Evolutionary conservation across 1,284 basidiomycete species (phyloP), one percentile per base, ranked within the genome.

Genomic region (Leccinum huronense): DNA sequence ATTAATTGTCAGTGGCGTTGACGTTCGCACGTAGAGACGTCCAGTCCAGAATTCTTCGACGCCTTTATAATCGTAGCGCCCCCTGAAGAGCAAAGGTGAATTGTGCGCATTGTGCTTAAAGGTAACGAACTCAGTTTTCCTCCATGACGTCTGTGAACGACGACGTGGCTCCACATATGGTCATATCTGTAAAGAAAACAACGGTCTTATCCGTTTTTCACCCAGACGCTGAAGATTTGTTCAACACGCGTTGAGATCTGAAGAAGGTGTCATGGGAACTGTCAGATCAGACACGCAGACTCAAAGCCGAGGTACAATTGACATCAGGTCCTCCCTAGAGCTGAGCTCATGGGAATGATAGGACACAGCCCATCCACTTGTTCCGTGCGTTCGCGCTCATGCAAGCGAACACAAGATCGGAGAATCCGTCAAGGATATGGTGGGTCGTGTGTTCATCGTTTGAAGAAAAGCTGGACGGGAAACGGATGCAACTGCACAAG

Each of bases 391-490:
- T 98, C 74, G 86, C 93, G 0, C 95, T 96, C 0, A 97, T 97
- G 89, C 83, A 93, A 92, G 70, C 86, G 95, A 11, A 1, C 85
- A 84, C 64, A 90, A 85, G 64, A 85, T 96, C 34, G 90, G 91
- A 68, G 89, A 91, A 16, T 87, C 94, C 0, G 87, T 96, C 58
- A 92, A 90, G 69, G 84, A 90, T 60, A 95, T 97, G 86, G 84
- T 84, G 27, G 86, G 86, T 51, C 69, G 79, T 13, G 78, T 83
- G 59, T 97, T 97, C 74, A 80, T 94, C 67, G 91, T 98, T 56
- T 23, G 95, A 98, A 74, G 96, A 98, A 79, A 98, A 98, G 75
- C 83, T 97, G 1, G 95, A 98, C 72, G 95, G 95, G 1, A 96
- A 98, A 75, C 81, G 96, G 33, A 95, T 98, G 77, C 96, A 98